Conservation (phyloP, 305 asterid species). For the Fraxinus floribunda region DNA sequence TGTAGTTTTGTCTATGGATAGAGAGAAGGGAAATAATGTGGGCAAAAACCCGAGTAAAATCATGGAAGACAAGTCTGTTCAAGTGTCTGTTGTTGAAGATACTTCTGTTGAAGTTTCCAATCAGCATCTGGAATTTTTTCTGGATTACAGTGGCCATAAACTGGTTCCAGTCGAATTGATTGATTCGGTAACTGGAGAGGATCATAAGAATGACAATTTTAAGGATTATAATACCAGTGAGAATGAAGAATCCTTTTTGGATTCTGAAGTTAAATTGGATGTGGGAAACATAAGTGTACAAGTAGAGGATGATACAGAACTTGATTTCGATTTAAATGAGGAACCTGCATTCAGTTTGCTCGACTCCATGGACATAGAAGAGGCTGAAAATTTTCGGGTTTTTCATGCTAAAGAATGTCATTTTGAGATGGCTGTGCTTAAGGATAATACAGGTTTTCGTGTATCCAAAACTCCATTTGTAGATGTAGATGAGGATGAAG, state of each 20-base stretch:
- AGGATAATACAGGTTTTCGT: neutral
- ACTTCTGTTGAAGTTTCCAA: constrained; percentile 21
- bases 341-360: constrained; percentile 25
- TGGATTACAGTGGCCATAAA: constrained; percentile 38
- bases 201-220: constrained; percentile 19
- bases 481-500: constrained; percentile 21
- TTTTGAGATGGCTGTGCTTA: constrained; percentile 21
- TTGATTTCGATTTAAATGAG: constrained; percentile 12
- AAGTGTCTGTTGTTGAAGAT: constrained; percentile 32
- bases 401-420: constrained; percentile 26
- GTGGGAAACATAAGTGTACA: constrained; percentile 10
- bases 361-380: constrained; percentile 40
- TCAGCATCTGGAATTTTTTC: constrained; percentile 49
- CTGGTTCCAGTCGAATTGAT: constrained; percentile 44
- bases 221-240: neutral
- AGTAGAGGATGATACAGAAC: constrained; percentile 18
- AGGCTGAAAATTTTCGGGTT: constrained; percentile 33
- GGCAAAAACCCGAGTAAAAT: neutral
- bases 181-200: constrained; percentile 38
- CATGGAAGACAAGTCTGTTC: constrained; percentile 41
- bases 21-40: constrained; percentile 13
- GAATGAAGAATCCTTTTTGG: constrained; percentile 9
- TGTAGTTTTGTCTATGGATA: neutral
- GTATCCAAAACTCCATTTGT: neutral
- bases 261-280: neutral